Percentiles rank a stretch among this genome's conserved stretches.
phyloP scores from a whole-genome alignment of 352 stramenopile genomes.

The Plasmopara halstedii region DNA sequence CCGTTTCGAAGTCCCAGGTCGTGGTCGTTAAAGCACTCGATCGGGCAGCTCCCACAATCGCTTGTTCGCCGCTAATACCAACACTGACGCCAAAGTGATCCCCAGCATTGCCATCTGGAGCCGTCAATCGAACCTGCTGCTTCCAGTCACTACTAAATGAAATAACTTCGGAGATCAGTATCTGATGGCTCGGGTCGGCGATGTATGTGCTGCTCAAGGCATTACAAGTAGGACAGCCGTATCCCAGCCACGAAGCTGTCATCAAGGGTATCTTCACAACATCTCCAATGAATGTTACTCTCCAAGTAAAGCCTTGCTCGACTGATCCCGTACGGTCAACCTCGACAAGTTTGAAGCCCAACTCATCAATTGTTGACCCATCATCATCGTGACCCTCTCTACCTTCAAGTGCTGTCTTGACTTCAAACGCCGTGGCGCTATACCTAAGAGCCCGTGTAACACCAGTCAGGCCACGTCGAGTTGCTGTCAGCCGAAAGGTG shows the following conservation, averaged over 20 bases:
- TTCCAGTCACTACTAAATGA: conserved; percentile 47
- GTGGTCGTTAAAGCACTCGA: conserved; percentile 75
- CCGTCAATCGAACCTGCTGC: conserved; percentile 45
- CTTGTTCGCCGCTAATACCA: conserved; percentile 66
- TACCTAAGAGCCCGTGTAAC: conserved; percentile 59
- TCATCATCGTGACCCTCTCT: conserved; percentile 25
- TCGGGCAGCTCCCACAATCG: conserved; percentile 60
- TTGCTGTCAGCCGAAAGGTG: conserved; percentile 67
- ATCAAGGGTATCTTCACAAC: conserved; percentile 57
- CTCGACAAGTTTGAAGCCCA: conserved; percentile 59
- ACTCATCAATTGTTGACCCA: conserved; percentile 50
- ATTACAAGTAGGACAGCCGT: conserved; percentile 61
- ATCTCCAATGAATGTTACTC: conserved; percentile 75
- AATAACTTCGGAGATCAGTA: conserved; percentile 42
- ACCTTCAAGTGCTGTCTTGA: conserved; percentile 80
- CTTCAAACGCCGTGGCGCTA: conserved; percentile 40
- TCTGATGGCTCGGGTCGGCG: conserved; percentile 44
- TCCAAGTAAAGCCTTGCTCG: conserved; percentile 77
- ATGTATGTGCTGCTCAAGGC: conserved; percentile 62
- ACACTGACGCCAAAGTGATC: conserved; percentile 75
- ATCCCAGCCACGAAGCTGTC: conserved; percentile 45
- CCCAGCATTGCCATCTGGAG: conserved; percentile 62
- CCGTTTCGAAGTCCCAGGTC: conserved; percentile 97
- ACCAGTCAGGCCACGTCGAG: conserved; percentile 47
- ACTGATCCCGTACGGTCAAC: conserved; percentile 58